Conservation (phyloP, 208 protist genomes). For the Acanthamoeba royreba region DNA sequence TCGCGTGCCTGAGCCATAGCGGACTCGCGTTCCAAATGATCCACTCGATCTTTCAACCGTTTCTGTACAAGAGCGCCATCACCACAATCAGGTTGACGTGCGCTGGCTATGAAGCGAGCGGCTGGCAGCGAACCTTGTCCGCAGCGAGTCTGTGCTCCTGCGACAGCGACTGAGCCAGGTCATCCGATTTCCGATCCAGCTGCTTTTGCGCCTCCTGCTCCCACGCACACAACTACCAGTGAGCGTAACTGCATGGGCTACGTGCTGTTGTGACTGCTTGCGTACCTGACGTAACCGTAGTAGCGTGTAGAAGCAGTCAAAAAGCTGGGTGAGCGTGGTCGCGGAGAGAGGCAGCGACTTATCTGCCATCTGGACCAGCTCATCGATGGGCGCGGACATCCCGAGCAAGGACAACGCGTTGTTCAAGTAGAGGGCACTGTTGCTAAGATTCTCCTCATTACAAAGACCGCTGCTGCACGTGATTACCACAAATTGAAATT, state of each 20-base stretch:
- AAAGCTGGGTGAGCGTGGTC: background rate
- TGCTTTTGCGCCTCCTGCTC: background rate
- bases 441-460: background rate
- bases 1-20: background rate
- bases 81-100: background rate
- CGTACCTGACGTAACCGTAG: background rate
- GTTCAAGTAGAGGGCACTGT: constrained; percentile 15
- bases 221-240: too few relatives aligned
- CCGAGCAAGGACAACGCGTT: background rate
- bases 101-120: background rate
- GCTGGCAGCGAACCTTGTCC: background rate
- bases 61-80: background rate
- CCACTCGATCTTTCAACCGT: background rate
- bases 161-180: background rate
- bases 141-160: background rate
- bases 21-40: background rate
- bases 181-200: background rate
- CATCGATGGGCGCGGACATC: background rate
- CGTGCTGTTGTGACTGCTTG: too few relatives aligned
- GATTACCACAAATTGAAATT: too few relatives aligned
- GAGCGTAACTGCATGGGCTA: too few relatives aligned
- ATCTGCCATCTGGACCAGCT: background rate
- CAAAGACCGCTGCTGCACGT: background rate
- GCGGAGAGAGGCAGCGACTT: background rate
- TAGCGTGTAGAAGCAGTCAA: constrained; percentile 16